Base-by-base conservation (phyloP, 768 basidiomycete genomes). In the Phanerochaete sordida region DNA sequence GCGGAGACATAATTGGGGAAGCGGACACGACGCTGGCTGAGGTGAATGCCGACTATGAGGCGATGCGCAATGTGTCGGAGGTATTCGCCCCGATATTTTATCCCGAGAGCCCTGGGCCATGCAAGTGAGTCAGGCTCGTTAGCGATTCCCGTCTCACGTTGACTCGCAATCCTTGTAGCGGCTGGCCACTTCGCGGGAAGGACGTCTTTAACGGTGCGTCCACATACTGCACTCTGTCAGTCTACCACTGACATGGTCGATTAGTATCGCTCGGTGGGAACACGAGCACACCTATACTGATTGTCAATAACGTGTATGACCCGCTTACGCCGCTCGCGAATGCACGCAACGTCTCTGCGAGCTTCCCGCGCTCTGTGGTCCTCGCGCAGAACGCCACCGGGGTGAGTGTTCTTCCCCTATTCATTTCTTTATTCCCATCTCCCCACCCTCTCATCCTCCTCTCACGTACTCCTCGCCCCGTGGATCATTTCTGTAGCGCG, bases 241-340 rank as follows among this genome's bases (percentile, higher is more conserved):
- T 2, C 12, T 13, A 9, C 9, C 3, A 4, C 2, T 15, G 9
- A 21, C 12, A 9, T n/a, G 9, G 13, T 23, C 24, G 5, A 8
- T n/a, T 27, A 60, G 62, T 33, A 28, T 48, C 64, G 15, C 58
- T 57, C 56, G 35, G 11, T 8, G 47, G 46, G 1, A 65, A 70
- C 56, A 72, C 71, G 0, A 67, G 67, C 60, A 66, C 61, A 45
- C 70, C 70, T 7, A 23, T 72, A 15, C 59, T 72, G 13, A 63
- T 71, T 16, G 67, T 68, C 7, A 71, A 68, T 39, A 70, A 63
- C 5, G 13, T 49, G 15, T 28, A 47, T 58, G n/a, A 33, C 9
- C 39, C 9, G 23, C 46, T 44, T 21, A 26, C n/a, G 13, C n/a
- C n/a, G 47, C 16, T 15, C 21, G 19, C 16, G 11, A 35, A 37